Percentiles rank a stretch among this genome's conserved stretches.
Conservation (phyloP, 805 yeast species). For the Metschnikowia drakensbergensis region DNA sequence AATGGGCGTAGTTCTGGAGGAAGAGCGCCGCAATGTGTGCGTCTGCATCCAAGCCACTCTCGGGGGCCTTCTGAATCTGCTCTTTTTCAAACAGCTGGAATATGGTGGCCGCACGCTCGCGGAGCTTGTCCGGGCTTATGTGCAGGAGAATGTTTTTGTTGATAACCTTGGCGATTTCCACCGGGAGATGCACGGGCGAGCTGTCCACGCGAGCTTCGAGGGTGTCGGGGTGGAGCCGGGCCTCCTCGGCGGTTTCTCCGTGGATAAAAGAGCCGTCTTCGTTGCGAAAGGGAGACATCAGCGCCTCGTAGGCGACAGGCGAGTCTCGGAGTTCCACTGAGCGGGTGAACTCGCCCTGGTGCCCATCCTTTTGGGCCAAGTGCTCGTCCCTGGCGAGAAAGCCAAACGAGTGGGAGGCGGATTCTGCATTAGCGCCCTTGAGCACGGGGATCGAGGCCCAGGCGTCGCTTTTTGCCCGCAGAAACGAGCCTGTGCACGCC, state of each 20-base stretch:
- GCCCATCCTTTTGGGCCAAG: constrained; percentile 9
- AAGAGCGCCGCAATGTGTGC: constrained; percentile 78
- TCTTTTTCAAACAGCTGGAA: constrained; percentile 50
- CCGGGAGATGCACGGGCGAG: constrained; percentile 53
- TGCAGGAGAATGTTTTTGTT: constrained; percentile 57
- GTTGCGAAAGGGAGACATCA: constrained; percentile 34
- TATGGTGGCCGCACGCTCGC: constrained; percentile 57
- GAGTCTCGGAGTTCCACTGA: constrained; percentile 3
- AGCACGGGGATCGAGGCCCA: not conserved
- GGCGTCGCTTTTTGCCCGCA: not conserved
- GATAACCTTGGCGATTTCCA: constrained; percentile 52
- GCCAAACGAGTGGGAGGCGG: constrained; percentile 1
- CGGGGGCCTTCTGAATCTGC: constrained; percentile 50
- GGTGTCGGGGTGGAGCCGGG: constrained; percentile 58
- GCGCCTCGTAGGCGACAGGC: constrained; percentile 5
- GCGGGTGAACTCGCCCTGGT: constrained; percentile 5
- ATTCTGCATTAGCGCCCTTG: not conserved
- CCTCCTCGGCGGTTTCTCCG: constrained; percentile 46
- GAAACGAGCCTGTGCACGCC: not conserved
- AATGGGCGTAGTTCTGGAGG: constrained; percentile 73
- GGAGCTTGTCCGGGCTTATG: constrained; percentile 60
- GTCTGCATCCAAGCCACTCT: constrained; percentile 55
- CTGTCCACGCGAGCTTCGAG: constrained; percentile 52
- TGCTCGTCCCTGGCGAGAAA: constrained; percentile 21
- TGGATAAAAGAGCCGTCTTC: constrained; percentile 39